phyloP scores from a whole-genome alignment of 441 rosid genomes.

The Jatropha podagrica region DNA sequence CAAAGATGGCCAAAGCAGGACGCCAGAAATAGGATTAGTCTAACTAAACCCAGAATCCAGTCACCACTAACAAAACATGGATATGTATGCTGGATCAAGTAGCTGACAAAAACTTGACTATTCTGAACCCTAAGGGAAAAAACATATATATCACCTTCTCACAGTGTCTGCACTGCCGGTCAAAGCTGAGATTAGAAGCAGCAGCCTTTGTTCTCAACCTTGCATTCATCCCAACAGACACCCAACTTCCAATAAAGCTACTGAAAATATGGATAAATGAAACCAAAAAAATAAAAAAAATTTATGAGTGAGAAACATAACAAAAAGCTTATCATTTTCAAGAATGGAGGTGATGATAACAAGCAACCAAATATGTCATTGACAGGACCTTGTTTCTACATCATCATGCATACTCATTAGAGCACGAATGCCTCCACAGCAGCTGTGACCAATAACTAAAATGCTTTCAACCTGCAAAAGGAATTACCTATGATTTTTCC shows the following conservation, averaged over 20 bases:
- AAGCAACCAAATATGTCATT: not conserved
- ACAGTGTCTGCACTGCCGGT: constrained; percentile 82
- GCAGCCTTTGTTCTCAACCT: constrained; percentile 60
- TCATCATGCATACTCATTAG: constrained; percentile 85
- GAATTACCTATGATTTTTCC: not conserved
- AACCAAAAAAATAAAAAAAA: not conserved
- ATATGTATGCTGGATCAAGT: not conserved
- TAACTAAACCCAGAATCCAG: not conserved
- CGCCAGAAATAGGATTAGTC: not conserved
- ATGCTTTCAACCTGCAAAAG: constrained; percentile 82
- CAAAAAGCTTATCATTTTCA: not conserved
- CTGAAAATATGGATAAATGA: constrained; percentile 32
- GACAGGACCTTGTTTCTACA: constrained; percentile 59
- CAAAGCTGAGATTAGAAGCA: constrained; percentile 67
- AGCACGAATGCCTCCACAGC: constrained; percentile 95
- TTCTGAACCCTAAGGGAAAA: not conserved
- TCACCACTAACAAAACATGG: not conserved
- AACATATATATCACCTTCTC: constrained; percentile 68
- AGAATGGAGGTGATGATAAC: not conserved
- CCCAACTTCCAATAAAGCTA: constrained; percentile 86
- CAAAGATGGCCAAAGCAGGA: not conserved
- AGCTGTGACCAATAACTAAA: constrained; percentile 86
- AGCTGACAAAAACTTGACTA: not conserved
- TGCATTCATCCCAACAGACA: constrained; percentile 74
- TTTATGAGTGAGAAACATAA: not conserved